phyloP scores from a whole-genome alignment of 2,329 filamentous ascomycete genomes.

The Pleomassaria siparia region DNA sequence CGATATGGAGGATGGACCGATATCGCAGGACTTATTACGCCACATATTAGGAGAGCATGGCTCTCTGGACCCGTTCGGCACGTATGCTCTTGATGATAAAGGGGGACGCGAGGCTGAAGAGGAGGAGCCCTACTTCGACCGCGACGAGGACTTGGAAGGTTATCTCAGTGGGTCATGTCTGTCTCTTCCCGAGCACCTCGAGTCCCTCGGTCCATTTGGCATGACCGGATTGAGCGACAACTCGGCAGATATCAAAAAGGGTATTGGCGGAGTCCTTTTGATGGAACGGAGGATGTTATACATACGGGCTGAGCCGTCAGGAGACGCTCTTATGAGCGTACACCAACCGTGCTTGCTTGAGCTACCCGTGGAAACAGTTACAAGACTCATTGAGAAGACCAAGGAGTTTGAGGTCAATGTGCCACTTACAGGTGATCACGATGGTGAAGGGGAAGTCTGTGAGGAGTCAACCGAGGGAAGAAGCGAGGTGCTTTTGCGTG shows the following conservation, averaged over 20 bases:
- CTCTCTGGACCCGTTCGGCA: background rate
- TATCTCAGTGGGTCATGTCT: background rate
- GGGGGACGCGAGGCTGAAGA: background rate
- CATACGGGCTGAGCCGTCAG: no score
- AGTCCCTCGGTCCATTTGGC: background rate
- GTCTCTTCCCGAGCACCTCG: background rate
- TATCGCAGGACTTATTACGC: background rate
- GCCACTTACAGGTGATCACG: constrained; percentile 1
- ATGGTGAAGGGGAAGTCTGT: constrained; percentile 1
- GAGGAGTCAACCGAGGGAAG: background rate
- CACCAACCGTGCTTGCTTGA: background rate
- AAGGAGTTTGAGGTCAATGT: constrained; percentile 6
- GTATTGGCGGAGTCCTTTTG: background rate
- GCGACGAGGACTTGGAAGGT: background rate
- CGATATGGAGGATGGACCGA: background rate
- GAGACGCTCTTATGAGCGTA: no score
- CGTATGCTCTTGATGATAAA: background rate
- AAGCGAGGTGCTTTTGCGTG: background rate
- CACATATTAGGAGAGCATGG: background rate
- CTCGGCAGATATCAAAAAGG: background rate
- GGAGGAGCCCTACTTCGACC: background rate
- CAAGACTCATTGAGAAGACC: constrained; percentile 3
- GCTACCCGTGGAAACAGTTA: background rate
- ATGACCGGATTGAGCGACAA: background rate
- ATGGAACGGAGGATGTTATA: background rate